Percentiles rank a stretch among this genome's conserved stretches.
Evolutionary conservation across 768 basidiomycete genomes (phyloP).

Genomic region (Tylopilus sp.): DNA sequence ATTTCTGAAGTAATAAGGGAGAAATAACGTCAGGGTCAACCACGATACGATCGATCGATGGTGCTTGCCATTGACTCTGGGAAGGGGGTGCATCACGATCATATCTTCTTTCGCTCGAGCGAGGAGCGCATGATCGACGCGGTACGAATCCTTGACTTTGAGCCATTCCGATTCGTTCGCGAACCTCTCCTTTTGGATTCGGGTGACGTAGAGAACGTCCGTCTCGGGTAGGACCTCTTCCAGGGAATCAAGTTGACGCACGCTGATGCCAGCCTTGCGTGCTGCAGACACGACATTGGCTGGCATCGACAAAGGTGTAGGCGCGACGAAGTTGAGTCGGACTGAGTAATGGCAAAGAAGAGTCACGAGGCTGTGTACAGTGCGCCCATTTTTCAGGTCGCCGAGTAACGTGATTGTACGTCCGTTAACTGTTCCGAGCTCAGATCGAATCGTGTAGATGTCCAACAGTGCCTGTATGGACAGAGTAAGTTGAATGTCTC

Average conservation of each 20-base stretch:
- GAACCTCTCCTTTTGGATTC: slow-evolving; percentile 95
- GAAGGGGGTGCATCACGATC: slow-evolving; percentile 99
- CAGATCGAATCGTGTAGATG: slow-evolving; percentile 94
- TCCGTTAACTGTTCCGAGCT: slow-evolving; percentile 96
- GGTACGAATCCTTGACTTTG: slow-evolving; percentile 86
- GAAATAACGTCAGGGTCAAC: slow-evolving; percentile 13
- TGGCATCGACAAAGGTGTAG: slow-evolving; percentile 85
- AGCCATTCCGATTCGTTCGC: slow-evolving; percentile 78
- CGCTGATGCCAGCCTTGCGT: slow-evolving; percentile 75
- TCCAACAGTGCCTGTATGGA: slow-evolving; percentile 68
- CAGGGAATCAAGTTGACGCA: slow-evolving; percentile 80
- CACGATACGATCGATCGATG: neutral
- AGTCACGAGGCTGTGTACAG: slow-evolving; percentile 93
- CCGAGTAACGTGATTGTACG: slow-evolving; percentile 90
- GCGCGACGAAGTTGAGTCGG: slow-evolving; percentile 93
- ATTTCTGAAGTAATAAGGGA: slow-evolving; percentile 92
- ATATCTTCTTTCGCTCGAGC: slow-evolving; percentile 93
- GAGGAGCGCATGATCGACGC: slow-evolving; percentile 91
- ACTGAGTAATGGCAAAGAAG: slow-evolving; percentile 90
- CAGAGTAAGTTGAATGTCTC: slow-evolving; percentile 2
- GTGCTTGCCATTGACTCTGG: slow-evolving; percentile 76
- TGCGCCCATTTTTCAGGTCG: slow-evolving; percentile 96
- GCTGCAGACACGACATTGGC: slow-evolving; percentile 78
- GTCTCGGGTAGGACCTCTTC: slow-evolving; percentile 91
- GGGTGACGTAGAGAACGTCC: slow-evolving; percentile 95